Percentiles rank a stretch among this genome's conserved stretches.
phyloP scores from a whole-genome alignment of 352 stramenopile species.

The Globisporangium heterothallicum region DNA sequence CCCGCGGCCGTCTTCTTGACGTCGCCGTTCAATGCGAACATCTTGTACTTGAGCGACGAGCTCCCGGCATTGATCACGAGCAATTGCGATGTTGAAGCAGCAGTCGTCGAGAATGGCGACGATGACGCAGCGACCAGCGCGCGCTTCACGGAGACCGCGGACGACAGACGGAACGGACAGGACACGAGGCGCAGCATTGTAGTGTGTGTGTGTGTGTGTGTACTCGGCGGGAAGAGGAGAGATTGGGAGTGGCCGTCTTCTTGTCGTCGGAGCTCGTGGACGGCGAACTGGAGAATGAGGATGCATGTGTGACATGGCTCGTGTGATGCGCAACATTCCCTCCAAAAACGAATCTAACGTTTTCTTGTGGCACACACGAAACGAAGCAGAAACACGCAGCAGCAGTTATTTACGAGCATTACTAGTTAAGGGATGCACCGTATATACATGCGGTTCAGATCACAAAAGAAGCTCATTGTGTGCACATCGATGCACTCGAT shows the following conservation, averaged over 20 bases:
- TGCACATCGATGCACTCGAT: too few relatives aligned
- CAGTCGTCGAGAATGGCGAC: slow-evolving; percentile 7
- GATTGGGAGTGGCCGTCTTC: not conserved
- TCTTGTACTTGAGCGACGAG: slow-evolving; percentile 85
- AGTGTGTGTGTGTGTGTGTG: not conserved
- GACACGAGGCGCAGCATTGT: not conserved
- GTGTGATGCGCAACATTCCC: not conserved
- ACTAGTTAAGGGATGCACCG: too few relatives aligned
- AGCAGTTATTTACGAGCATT: not conserved
- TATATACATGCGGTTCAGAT: too few relatives aligned
- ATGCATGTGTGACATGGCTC: not conserved
- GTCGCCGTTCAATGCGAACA: slow-evolving; percentile 44
- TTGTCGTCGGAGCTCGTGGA: not conserved
- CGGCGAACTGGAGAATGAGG: not conserved
- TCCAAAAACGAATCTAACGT: not conserved
- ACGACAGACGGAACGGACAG: not conserved
- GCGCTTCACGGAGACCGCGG: not conserved
- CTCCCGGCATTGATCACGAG: slow-evolving; percentile 77
- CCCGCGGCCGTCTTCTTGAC: too few relatives aligned
- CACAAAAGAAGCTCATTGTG: too few relatives aligned
- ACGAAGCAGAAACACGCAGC: not conserved
- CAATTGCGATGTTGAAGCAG: slow-evolving; percentile 23
- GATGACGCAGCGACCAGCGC: slow-evolving; percentile 11
- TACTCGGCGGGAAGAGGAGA: not conserved
- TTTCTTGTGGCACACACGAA: not conserved